Percentiles rank a stretch among this genome's conserved stretches.
Evolutionary conservation across 176 grass and related monocot genomes (phyloP).

Genomic region (Eragrostis nindensis): DNA sequence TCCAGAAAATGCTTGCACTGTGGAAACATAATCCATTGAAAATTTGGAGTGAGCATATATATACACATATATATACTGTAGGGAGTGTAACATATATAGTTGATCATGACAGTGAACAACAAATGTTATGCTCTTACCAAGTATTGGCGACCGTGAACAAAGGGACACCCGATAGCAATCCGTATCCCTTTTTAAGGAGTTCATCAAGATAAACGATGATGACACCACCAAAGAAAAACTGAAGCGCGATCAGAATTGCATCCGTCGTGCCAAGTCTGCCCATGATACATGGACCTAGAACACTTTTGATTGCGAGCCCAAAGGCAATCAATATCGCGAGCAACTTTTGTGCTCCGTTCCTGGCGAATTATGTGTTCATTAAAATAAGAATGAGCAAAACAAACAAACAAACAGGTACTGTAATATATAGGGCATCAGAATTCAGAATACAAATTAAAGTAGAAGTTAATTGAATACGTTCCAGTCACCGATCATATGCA

Average conservation of each 20-base stretch:
- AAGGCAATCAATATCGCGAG: background rate
- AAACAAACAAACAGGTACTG: too few species aligned
- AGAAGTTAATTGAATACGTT: too few species aligned
- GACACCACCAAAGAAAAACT: conserved; percentile 18
- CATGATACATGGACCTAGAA: background rate
- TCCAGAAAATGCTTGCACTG: background rate
- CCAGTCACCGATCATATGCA: too few species aligned
- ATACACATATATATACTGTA: too few species aligned
- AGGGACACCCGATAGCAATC: background rate
- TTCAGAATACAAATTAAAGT: too few species aligned
- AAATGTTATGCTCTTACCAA: background rate
- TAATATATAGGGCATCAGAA: too few species aligned
- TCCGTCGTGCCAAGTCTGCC: background rate
- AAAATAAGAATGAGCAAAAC: background rate
- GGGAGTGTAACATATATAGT: too few species aligned
- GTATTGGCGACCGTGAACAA: background rate
- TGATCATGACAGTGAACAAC: too few species aligned
- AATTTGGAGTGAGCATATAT: too few species aligned
- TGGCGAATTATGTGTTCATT: background rate
- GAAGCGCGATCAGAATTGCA: background rate
- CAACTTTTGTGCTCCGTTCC: background rate
- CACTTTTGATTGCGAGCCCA: background rate
- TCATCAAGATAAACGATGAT: conserved; percentile 4
- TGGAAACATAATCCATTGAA: background rate
- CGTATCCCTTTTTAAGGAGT: conserved; percentile 15